Evolutionary conservation across 1,284 basidiomycete species (phyloP).

Genomic region (Rhodotorula sp.): DNA sequence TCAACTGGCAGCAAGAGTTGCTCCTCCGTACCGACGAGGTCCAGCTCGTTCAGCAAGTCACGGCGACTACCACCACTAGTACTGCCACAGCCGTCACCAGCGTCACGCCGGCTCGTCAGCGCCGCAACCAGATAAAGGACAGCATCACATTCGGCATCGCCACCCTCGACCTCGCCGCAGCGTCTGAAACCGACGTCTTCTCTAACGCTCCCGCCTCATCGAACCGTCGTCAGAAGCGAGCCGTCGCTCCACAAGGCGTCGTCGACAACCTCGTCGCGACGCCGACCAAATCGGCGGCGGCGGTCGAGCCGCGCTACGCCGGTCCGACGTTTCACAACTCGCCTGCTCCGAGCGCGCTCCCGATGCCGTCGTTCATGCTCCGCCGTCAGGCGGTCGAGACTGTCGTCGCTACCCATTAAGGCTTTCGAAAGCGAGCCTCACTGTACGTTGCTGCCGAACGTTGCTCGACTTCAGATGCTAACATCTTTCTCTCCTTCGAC

Average conservation of each 20-base stretch:
- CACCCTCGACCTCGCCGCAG: conserved; percentile 15
- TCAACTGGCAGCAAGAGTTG: conserved; percentile 39
- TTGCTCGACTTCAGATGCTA: too few relatives aligned
- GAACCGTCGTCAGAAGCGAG: background rate
- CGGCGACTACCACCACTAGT: background rate
- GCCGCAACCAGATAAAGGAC: conserved; percentile 32
- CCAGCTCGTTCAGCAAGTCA: conserved; percentile 4
- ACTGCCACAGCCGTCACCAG: conserved; percentile 1
- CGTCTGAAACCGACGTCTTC: background rate
- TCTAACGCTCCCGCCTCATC: background rate
- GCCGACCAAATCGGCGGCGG: conserved; percentile 9
- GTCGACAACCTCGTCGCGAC: conserved; percentile 8
- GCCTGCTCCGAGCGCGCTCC: conserved; percentile 31
- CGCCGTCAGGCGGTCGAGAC: conserved; percentile 15
- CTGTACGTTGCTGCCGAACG: background rate
- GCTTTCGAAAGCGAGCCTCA: too few relatives aligned
- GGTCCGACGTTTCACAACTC: conserved; percentile 42
- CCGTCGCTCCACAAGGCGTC: background rate
- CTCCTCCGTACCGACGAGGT: conserved; percentile 20
- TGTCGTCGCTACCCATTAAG: background rate
- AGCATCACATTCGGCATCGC: conserved; percentile 33
- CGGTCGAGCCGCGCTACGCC: conserved; percentile 32
- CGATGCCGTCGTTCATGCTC: conserved; percentile 35
- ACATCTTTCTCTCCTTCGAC: too few relatives aligned
- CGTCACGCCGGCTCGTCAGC: conserved; percentile 20